Conservation (phyloP, 805 yeast genomes). For the Saccharomycopsis synnaedendra region DNA sequence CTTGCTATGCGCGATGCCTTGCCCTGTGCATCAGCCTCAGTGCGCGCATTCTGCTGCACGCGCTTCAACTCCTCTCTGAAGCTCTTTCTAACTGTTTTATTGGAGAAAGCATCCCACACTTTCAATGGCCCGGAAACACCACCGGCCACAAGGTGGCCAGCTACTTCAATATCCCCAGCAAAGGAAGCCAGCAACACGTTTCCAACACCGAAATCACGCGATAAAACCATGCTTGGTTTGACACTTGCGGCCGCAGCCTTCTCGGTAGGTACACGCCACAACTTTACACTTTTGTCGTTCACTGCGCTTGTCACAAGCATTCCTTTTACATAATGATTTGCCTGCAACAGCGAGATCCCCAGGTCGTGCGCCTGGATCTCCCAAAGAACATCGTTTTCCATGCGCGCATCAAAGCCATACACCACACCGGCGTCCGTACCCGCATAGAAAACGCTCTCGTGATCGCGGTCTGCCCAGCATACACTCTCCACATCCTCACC, state of each 20-base stretch:
- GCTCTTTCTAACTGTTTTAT: constrained; percentile 61
- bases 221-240: constrained; percentile 78
- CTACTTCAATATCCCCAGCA: constrained; percentile 78
- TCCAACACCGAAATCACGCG: constrained; percentile 91
- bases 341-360: constrained; percentile 74
- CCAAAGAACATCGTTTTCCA: constrained; percentile 68
- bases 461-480: constrained; percentile 41
- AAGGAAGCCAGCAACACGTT: constrained; percentile 75
- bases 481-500: constrained; percentile 82
- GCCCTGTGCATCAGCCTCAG: constrained; percentile 42
- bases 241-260: constrained; percentile 21
- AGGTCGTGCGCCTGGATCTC: constrained; percentile 95
- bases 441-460: constrained; percentile 47
- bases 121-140: constrained; percentile 79
- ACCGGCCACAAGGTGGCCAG: constrained; percentile 77
- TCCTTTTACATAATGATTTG: constrained; percentile 57
- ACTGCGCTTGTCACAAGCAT: constrained; percentile 78
- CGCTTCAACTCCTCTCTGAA: constrained; percentile 47
- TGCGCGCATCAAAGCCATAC: constrained; percentile 79
- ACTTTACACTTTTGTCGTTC: constrained; percentile 77
- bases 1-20: constrained; percentile 65
- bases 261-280: constrained; percentile 59
- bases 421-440: constrained; percentile 90
- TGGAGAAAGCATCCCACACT: constrained; percentile 87
- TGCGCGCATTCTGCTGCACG: constrained; percentile 46